phyloP scores from a whole-genome alignment of 331 rosid species.

The Pyrus hybrid region DNA sequence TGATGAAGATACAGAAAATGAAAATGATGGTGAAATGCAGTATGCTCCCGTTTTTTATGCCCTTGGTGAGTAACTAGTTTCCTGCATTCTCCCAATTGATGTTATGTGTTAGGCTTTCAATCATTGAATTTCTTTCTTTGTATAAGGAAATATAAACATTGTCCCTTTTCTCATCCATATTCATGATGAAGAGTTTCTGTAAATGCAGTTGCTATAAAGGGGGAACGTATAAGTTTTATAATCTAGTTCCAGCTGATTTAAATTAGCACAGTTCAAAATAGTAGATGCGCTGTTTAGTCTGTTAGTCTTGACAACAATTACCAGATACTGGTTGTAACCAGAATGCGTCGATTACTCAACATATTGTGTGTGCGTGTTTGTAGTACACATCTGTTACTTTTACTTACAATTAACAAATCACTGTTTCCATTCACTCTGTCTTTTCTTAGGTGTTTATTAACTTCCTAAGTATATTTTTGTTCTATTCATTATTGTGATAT shows the following conservation, averaged over 20 bases:
- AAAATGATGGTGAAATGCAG: slow-evolving; percentile 21
- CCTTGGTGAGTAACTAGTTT: slow-evolving; percentile 43
- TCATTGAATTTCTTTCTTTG: not conserved
- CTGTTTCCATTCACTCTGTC: not conserved
- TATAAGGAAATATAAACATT: not conserved
- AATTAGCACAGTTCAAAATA: not conserved
- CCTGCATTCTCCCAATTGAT: not conserved
- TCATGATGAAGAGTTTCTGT: not conserved
- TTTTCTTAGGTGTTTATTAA: not conserved
- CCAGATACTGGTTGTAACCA: not conserved
- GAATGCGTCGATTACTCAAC: not conserved
- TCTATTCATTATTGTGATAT: slow-evolving; percentile 12
- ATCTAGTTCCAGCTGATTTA: not conserved
- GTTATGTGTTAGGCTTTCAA: not conserved
- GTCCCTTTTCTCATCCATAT: not conserved
- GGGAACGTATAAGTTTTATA: not conserved
- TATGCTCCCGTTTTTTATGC: slow-evolving; percentile 32
- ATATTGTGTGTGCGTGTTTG: not conserved
- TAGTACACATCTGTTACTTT: not conserved
- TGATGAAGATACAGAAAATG: slow-evolving; percentile 34
- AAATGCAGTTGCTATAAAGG: not conserved
- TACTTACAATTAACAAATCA: not conserved
- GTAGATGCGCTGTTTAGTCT: no score
- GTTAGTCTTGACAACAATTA: not conserved
- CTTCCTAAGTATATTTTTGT: not conserved